Conservation (phyloP, 225 moss, liverwort and hornwort genomes). For the Lunularia cruciata region DNA sequence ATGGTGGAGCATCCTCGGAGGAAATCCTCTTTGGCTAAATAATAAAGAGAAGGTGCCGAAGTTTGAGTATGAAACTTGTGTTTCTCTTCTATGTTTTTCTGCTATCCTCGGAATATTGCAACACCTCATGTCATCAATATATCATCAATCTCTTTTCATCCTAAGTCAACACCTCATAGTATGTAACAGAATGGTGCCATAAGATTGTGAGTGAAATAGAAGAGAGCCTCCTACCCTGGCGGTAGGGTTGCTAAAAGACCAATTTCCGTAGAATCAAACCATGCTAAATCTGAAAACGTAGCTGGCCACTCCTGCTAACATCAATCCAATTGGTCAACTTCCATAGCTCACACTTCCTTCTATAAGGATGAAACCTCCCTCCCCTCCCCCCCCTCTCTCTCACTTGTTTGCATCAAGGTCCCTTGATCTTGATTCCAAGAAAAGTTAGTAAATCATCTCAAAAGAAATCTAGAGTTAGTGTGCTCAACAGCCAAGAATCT, state of each 20-base stretch:
- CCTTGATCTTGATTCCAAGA: slow-evolving; percentile 1
- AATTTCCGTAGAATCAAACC: background rate
- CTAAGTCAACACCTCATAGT: background rate
- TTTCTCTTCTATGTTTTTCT: too few species aligned
- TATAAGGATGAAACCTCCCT: too few species aligned
- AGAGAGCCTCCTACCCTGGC: background rate
- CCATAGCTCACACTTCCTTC: slow-evolving; percentile 8
- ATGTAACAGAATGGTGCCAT: background rate
- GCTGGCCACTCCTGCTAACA: background rate
- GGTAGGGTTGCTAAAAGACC: background rate
- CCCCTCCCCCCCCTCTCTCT: background rate
- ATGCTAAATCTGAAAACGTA: background rate
- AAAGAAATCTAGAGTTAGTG: slow-evolving; percentile 16
- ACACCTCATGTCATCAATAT: too few species aligned
- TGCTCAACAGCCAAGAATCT: slow-evolving; percentile 17
- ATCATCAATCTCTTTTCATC: too few species aligned
- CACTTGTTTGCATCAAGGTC: slow-evolving; percentile 6
- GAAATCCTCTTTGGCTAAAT: too few species aligned
- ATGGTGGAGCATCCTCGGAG: too few species aligned
- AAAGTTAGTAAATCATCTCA: slow-evolving; percentile 3
- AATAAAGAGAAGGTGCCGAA: too few species aligned
- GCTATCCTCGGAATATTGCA: too few species aligned
- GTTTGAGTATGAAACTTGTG: too few species aligned
- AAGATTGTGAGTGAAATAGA: slow-evolving; percentile 3
- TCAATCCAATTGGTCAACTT: background rate